Conservation (phyloP, 192 early-diverging fungal species). For the Dimargaris cristalligena region DNA sequence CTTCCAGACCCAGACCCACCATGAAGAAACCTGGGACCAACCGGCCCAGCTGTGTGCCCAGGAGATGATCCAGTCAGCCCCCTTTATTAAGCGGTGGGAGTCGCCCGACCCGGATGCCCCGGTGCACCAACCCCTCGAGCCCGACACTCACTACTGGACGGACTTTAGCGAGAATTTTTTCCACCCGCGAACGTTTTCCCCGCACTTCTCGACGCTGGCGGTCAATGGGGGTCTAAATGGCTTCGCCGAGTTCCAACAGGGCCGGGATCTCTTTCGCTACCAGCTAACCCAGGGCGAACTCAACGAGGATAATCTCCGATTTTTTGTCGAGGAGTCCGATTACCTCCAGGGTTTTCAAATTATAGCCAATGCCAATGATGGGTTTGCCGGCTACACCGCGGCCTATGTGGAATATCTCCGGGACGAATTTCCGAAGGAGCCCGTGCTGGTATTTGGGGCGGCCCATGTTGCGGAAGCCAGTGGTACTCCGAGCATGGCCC, state of each 20-base stretch:
- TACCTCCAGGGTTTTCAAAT: slow-evolving; percentile 52
- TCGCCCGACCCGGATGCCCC: slow-evolving; percentile 13
- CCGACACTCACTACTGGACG: slow-evolving; percentile 39
- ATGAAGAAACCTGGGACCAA: slow-evolving; percentile 14
- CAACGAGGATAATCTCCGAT: slow-evolving; percentile 21
- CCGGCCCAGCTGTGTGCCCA: slow-evolving; percentile 20
- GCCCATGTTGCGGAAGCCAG: not conserved
- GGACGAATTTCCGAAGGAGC: slow-evolving; percentile 52
- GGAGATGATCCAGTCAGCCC: not conserved
- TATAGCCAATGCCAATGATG: slow-evolving; percentile 37
- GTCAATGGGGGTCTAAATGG: slow-evolving; percentile 37
- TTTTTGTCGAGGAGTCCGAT: slow-evolving; percentile 24
- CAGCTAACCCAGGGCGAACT: slow-evolving; percentile 15
- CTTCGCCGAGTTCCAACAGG: slow-evolving; percentile 38
- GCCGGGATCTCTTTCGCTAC: slow-evolving; percentile 24
- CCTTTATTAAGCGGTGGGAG: not conserved
- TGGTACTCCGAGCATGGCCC: not conserved
- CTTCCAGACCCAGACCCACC: not conserved
- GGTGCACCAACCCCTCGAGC: not conserved
- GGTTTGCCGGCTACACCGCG: slow-evolving; percentile 50
- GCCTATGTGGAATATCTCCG: slow-evolving; percentile 38
- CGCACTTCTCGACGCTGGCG: slow-evolving; percentile 27
- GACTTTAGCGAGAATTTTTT: slow-evolving; percentile 65
- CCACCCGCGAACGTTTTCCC: slow-evolving; percentile 42
- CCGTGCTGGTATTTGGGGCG: slow-evolving; percentile 29